These are phyloP conservation scores for Umbellularia californica DNA, from an alignment of 164 flowering plant genomes.

Conservation along the genomic window DNA sequence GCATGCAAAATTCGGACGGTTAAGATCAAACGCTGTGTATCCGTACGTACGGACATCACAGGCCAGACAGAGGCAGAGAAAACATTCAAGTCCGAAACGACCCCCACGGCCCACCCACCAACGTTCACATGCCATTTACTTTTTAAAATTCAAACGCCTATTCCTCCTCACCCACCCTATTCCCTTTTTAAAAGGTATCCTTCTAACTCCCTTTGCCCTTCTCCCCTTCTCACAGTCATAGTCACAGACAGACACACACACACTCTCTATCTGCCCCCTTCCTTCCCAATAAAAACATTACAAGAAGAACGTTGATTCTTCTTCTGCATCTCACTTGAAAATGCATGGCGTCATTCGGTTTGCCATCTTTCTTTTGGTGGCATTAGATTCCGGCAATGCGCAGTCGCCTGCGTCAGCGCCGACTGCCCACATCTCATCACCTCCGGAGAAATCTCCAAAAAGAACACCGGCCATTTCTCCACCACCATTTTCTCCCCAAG, in stretches of 20 bases:
- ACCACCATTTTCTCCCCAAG: background rate
- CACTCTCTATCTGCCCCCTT: too few species aligned
- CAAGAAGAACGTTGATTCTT: background rate
- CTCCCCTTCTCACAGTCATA: background rate
- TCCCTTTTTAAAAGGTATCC: background rate
- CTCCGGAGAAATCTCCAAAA: background rate
- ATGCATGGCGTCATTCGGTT: background rate
- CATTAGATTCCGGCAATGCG: background rate
- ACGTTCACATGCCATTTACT: background rate
- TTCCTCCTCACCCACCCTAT: background rate
- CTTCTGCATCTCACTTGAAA: background rate
- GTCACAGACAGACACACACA: background rate
- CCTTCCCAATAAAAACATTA: background rate
- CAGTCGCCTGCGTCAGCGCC: background rate
- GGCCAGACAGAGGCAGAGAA: too few species aligned
- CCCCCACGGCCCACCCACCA: background rate
- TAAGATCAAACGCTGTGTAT: too few species aligned
- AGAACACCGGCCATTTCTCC: background rate
- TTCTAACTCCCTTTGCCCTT: background rate
- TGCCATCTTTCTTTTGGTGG: background rate
- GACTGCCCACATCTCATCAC: background rate
- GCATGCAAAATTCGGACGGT: too few species aligned
- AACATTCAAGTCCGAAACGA: background rate
- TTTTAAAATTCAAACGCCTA: background rate
- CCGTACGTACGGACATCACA: too few species aligned